These are phyloP conservation scores for Dactylellina leptospora DNA, from an alignment of 2,329 filamentous ascomycete genomes.

Conservation along the genomic window DNA sequence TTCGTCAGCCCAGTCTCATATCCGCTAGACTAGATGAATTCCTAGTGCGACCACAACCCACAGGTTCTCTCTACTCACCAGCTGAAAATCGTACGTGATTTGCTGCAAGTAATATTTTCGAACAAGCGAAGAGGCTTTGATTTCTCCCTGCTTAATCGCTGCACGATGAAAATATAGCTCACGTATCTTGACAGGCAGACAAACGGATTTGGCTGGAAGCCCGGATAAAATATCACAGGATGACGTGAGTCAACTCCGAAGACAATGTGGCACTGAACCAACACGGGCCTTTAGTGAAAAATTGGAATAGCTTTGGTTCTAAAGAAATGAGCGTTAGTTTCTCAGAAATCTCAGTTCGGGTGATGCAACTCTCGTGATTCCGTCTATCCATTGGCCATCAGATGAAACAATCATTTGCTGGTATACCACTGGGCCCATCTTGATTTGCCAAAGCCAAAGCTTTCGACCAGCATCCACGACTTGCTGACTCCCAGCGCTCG, in stretches of 20 bases:
- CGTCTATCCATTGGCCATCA: conserved; percentile 33
- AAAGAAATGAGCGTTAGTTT: conserved; percentile 34
- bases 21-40: conserved; percentile 13
- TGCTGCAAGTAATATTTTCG: too few species aligned
- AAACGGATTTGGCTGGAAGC: too few species aligned
- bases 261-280: conserved; percentile 26
- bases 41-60: conserved; percentile 9
- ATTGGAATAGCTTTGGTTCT: conserved; percentile 5
- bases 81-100: conserved; percentile 14
- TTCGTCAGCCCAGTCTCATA: conserved; percentile 28
- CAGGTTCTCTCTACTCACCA: conserved; percentile 13
- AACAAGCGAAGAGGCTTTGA: too few species aligned
- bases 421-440: background rate
- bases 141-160: background rate
- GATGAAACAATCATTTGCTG: conserved; percentile 17
- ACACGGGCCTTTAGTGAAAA: conserved; percentile 16
- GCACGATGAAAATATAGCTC: too few species aligned
- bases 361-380: background rate
- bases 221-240: conserved; percentile 43
- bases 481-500: conserved; percentile 14
- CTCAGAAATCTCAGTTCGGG: conserved; percentile 6
- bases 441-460: conserved; percentile 14
- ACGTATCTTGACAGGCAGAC: conserved; percentile 24
- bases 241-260: conserved; percentile 41
- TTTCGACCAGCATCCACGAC: conserved; percentile 24